These are phyloP conservation scores for Scheffersomyces ergatensis DNA, from an alignment of 805 yeast species.

Conservation along the genomic window DNA sequence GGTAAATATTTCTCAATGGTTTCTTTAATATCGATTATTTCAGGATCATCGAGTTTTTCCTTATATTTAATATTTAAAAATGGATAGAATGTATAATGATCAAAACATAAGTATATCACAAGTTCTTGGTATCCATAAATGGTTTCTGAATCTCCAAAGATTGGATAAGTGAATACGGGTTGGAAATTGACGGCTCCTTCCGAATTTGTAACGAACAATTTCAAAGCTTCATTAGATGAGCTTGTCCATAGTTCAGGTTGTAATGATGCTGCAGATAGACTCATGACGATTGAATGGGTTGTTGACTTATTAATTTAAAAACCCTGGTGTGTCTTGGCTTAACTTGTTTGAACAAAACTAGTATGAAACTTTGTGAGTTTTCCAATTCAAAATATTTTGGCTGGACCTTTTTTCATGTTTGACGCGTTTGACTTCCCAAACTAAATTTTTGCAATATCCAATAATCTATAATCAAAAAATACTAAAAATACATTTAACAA, in stretches of 20 bases:
- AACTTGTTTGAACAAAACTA: too few relatives aligned
- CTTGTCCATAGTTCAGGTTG: constrained; percentile 74
- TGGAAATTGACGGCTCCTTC: constrained; percentile 57
- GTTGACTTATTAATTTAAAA: too few relatives aligned
- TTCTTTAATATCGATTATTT: constrained; percentile 57
- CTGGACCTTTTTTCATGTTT: too few relatives aligned
- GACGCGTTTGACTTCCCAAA: too few relatives aligned
- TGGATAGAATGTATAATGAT: constrained; percentile 71
- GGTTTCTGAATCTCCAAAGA: constrained; percentile 88
- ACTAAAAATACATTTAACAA: too few relatives aligned
- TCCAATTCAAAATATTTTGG: too few relatives aligned
- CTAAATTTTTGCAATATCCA: too few relatives aligned
- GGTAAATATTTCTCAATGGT: constrained; percentile 63
- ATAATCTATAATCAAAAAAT: too few relatives aligned
- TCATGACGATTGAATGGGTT: neutral
- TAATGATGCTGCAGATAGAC: constrained; percentile 24
- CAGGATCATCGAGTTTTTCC: constrained; percentile 50
- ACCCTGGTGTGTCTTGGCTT: too few relatives aligned
- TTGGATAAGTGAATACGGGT: constrained; percentile 87
- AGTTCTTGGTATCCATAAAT: constrained; percentile 81
- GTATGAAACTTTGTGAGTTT: too few relatives aligned
- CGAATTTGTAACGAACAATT: constrained; percentile 54
- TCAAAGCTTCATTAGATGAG: constrained; percentile 67
- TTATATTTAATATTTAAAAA: constrained; percentile 59
- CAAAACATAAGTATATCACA: constrained; percentile 65